Conservation (phyloP, 495 filamentous ascomycete genomes). For the Hypoxylon intermedium region DNA sequence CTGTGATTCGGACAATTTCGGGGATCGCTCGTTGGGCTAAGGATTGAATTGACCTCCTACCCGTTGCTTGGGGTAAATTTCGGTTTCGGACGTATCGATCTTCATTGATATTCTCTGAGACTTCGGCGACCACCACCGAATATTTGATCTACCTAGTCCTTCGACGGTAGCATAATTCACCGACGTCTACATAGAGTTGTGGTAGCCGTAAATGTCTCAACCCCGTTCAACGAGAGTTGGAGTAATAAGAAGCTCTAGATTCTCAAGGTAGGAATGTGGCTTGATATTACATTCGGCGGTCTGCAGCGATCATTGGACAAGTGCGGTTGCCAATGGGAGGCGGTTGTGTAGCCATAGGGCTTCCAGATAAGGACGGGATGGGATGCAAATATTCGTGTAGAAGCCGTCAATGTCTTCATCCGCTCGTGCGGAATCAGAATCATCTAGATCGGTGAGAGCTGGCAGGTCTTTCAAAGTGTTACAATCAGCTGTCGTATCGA, state of each 20-base stretch:
- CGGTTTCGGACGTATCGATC: constrained; percentile 2
- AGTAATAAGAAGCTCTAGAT: background rate
- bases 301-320: background rate
- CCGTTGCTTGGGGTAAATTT: constrained; percentile 9
- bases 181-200: background rate
- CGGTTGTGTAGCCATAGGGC: too few relatives aligned
- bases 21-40: constrained; percentile 2
- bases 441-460: background rate
- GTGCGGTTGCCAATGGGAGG: background rate
- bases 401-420: background rate
- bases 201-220: background rate
- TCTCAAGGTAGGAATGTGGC: background rate
- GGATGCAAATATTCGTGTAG: background rate
- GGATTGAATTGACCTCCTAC: constrained; percentile 9
- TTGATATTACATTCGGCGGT: background rate
- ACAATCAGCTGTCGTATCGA: background rate
- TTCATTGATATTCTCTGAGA: background rate
- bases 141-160: background rate
- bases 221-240: background rate
- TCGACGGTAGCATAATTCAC: background rate
- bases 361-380: background rate
- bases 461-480: background rate
- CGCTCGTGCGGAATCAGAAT: background rate
- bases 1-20: constrained; percentile 27
- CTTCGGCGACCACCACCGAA: background rate